These are phyloP conservation scores for Saksenaea oblongispora DNA, from an alignment of 371 early-diverging fungal genomes.

Conservation along the genomic window DNA sequence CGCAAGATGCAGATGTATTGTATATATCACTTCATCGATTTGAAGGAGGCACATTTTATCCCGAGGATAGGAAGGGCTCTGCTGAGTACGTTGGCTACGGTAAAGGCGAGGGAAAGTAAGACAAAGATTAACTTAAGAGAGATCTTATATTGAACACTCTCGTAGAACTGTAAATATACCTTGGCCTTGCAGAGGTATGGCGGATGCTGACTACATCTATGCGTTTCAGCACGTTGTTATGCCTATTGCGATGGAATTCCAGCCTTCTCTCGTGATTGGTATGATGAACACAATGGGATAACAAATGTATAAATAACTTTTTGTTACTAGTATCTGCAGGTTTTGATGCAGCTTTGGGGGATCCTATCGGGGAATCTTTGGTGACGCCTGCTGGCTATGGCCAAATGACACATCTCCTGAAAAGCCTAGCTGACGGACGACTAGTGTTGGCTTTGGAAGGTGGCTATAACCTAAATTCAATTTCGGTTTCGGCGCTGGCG, in stretches of 20 bases:
- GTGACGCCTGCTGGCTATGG: constrained; percentile 86
- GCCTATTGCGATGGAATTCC: constrained; percentile 83
- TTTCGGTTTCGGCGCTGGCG: constrained; percentile 74
- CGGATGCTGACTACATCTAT: constrained; percentile 86
- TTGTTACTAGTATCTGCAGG: constrained; percentile 74
- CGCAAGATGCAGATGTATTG: constrained; percentile 73
- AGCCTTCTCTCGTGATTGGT: constrained; percentile 82
- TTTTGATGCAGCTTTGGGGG: constrained; percentile 88
- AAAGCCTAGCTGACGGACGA: constrained; percentile 68
- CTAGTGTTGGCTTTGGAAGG: constrained; percentile 82
- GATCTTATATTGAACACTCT: too few relatives aligned
- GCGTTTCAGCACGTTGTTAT: constrained; percentile 78
- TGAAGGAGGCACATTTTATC: constrained; percentile 81
- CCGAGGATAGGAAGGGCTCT: constrained; percentile 57
- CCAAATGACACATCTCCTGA: constrained; percentile 84
- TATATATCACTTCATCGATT: constrained; percentile 88
- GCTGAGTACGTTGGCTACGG: constrained; percentile 62
- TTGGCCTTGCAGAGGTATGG: constrained; percentile 78
- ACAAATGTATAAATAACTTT: background rate
- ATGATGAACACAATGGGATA: constrained; percentile 10
- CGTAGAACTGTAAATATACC: constrained; percentile 85
- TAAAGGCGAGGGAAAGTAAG: constrained; percentile 66
- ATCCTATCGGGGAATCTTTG: constrained; percentile 82
- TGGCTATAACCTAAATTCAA: constrained; percentile 80
- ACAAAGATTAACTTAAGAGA: constrained; percentile 9